These are phyloP conservation scores for Rachicladosporium sp. DNA, from an alignment of 2,329 filamentous ascomycete genomes.

Conservation along the genomic window DNA sequence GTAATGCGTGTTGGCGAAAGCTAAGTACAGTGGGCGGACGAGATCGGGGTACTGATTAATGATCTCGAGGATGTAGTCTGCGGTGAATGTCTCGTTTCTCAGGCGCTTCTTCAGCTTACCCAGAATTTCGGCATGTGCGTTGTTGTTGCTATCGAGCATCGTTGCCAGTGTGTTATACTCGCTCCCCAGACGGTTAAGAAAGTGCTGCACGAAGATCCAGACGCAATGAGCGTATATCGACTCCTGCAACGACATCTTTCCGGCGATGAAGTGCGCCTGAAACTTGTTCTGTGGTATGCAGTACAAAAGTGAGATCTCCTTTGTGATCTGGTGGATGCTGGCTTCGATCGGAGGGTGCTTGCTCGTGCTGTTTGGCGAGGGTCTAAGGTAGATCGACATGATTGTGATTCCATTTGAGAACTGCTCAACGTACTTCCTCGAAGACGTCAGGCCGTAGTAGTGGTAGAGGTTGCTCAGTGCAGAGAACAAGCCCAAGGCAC, in stretches of 20 bases:
- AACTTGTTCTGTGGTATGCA: constrained; percentile 97
- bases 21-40: constrained; percentile 76
- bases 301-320: constrained; percentile 93
- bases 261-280: constrained; percentile 74
- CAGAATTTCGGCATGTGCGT: constrained; percentile 71
- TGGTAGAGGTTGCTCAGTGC: constrained; percentile 93
- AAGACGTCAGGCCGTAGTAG: constrained; percentile 94
- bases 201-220: constrained; percentile 96
- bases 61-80: constrained; percentile 96
- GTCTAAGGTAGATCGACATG: constrained; percentile 88
- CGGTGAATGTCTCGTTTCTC: constrained; percentile 91
- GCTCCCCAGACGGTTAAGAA: constrained; percentile 84
- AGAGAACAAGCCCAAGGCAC: constrained; percentile 86
- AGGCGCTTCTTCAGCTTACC: constrained; percentile 92
- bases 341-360: constrained; percentile 73
- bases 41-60: constrained; percentile 82
- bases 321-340: constrained; percentile 96
- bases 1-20: constrained; percentile 81
- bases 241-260: constrained; percentile 83
- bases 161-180: constrained; percentile 83
- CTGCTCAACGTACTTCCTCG: constrained; percentile 92
- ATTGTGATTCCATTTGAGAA: constrained; percentile 97
- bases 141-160: constrained; percentile 69
- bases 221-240: constrained; percentile 95
- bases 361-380: constrained; percentile 44